A percentile compares a stretch with the other conserved stretches of the same genome.
These are phyloP conservation scores for Malassezia cuniculi DNA, from an alignment of 1,284 basidiomycete genomes.

Conservation along the genomic window DNA sequence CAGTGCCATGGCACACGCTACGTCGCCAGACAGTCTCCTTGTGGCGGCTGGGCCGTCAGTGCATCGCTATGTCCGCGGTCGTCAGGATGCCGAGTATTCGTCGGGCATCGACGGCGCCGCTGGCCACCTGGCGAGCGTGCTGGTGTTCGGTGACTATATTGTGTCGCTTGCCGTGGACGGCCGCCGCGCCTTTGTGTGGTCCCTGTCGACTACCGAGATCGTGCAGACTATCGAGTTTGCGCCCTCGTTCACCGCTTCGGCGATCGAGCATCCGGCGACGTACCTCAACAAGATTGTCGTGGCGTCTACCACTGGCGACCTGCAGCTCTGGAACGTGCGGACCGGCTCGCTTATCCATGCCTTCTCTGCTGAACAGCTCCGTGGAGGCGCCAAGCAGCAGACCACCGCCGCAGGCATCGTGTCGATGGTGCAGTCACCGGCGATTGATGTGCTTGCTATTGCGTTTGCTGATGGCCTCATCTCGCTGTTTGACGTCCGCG, in stretches of 20 bases:
- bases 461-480: slow-evolving; percentile 79
- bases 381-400: slow-evolving; percentile 7
- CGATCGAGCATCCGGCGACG: slow-evolving; percentile 80
- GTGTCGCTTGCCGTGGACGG: slow-evolving; percentile 58
- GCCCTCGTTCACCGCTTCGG: slow-evolving; percentile 60
- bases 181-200: slow-evolving; percentile 67
- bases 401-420: slow-evolving; percentile 28
- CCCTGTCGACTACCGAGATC: slow-evolving; percentile 39
- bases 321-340: slow-evolving; percentile 89
- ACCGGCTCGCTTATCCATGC: slow-evolving; percentile 49
- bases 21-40: slow-evolving; percentile 79
- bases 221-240: slow-evolving; percentile 19
- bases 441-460: slow-evolving; percentile 84
- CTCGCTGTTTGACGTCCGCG: slow-evolving; percentile 73
- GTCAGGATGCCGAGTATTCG: slow-evolving; percentile 54
- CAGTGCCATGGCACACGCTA: slow-evolving; percentile 54
- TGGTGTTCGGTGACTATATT: slow-evolving; percentile 39
- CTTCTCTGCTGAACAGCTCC: slow-evolving; percentile 35
- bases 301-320: slow-evolving; percentile 62
- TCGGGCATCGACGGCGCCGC: slow-evolving; percentile 16
- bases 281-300: slow-evolving; percentile 93
- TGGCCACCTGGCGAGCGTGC: slow-evolving; percentile 19
- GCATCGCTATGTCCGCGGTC: slow-evolving; percentile 72
- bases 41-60: slow-evolving; percentile 59
- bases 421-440: slow-evolving; percentile 71